Base-by-base conservation (phyloP, 352 stramenopile species). In the Aphanomyces euteiches region DNA sequence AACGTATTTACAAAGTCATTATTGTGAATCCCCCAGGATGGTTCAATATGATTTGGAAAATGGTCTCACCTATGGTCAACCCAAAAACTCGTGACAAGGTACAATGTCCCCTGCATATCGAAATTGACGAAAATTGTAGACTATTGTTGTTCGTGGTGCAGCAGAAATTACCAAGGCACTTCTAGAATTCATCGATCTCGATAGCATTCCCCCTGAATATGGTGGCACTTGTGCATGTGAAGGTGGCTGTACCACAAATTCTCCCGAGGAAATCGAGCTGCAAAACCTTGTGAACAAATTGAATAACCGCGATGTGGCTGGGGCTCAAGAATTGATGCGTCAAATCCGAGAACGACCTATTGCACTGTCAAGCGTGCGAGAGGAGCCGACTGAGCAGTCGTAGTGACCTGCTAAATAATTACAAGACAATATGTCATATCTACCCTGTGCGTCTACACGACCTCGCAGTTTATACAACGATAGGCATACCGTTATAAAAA, bases 41-140 rank as follows among this genome's bases (percentile, higher is more conserved):
- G 84, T 92, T 92, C 58, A 88, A 87, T 63, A 77, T 92, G 37
- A 90, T 92, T 56, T 92, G 84, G 84, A 90, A 90, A 67, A 65
- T 92, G 10, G 80, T 88, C 17, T 85, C 81, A 34, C 83, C 84
- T n/a, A 72, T 90, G 36, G 77, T 92, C 36, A 88, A 90, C 57
- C 76, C 80, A 37, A 89, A 90, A 67, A 92, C 84, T 12, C 81
- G 84, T 34, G 84, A 92, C 61, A 81, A 83, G 58, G 85, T 91
- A 69, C 37, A 43, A 56, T 6, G 15, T 37, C 40, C 39, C 37
- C 28, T 28, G 36, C 19, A 15, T 19, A 37, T 7, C 40, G 5
- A 19, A 19, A 39, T 36, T 72, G 2, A 72, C 50, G 36, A 53
- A 7, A 63, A 66, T 47, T 47, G 1, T 66, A 70, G 68, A 73